Base-by-base conservation (phyloP, 2,329 filamentous ascomycete species). In the Fonsecaea erecta region DNA sequence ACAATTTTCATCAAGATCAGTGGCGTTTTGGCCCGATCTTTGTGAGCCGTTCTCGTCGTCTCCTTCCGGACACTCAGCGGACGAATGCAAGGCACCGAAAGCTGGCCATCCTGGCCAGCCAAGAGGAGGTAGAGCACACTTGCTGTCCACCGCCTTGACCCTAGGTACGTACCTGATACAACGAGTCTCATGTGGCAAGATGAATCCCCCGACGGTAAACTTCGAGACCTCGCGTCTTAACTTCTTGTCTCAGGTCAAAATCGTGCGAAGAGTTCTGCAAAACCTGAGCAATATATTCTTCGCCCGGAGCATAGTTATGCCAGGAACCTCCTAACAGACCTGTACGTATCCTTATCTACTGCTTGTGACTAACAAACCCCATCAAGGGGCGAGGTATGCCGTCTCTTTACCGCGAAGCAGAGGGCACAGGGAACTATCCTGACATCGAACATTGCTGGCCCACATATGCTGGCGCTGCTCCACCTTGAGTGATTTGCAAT, bases 81-180 rank as follows among this genome's bases (percentile, higher is more conserved):
- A 48, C 40, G 18, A 35, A 35, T 52, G 46, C 46, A 60, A 60
- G 57, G 57, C 57, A 52, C 5, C 1, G 21, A 60, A 46, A 51
- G 28, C 57, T 60, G 30, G 57, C 57, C 57, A 51, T 26, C 34
- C 30, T 60, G 18, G 7, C 43, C 53, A 48, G 7, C 43, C 18
- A n/a, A 4, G 11, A n/a, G 35, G 35, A 37, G 4, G 4, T 14
- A 14, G 11, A 14, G 35, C 35, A 37, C 35, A 16, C 8, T 37
- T 37, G 35, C 12, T 37, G 4, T 37, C 11, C 11, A 14, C 35
- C 35, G 35, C 35, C 35, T 14, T 1, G 35, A 37, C 35, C 14
- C 35, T 40, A n/a, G 32, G 32, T 11, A 34, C 32, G 32, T 34
- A 34, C 37, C 18, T 16, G 14, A 8, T n/a, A 3, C 35, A 6